These are phyloP conservation scores for Ustanciosporium gigantosporum DNA, from an alignment of 1,284 basidiomycete species.

Conservation along the genomic window DNA sequence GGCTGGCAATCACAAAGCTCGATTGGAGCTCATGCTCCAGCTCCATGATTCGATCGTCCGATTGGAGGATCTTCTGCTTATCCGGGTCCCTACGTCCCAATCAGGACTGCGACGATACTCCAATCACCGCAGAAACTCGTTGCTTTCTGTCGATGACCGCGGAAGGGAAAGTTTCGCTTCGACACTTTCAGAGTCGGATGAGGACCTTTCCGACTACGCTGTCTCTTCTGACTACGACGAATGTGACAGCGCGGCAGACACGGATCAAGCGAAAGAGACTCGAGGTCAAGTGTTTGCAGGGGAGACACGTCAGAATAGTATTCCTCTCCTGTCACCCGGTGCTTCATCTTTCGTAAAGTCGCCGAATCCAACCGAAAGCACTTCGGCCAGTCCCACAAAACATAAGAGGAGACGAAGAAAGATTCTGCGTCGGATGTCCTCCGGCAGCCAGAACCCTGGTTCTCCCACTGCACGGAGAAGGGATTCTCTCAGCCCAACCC, in stretches of 20 bases:
- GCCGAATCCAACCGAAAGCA: too few species aligned
- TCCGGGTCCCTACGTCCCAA: slow-evolving; percentile 61
- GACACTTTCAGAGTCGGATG: slow-evolving; percentile 11
- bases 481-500: background rate
- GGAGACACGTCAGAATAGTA: too few species aligned
- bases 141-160: too few species aligned
- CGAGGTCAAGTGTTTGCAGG: too few species aligned
- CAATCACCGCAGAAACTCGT: slow-evolving; percentile 4
- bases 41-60: slow-evolving; percentile 83
- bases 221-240: slow-evolving; percentile 32
- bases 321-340: too few species aligned
- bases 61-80: slow-evolving; percentile 77
- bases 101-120: too few species aligned
- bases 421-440: background rate
- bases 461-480: too few species aligned
- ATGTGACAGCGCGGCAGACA: slow-evolving; percentile 9
- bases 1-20: slow-evolving; percentile 66
- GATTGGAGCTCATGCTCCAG: slow-evolving; percentile 80
- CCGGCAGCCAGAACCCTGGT: background rate
- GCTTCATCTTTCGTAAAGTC: too few species aligned
- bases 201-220: slow-evolving; percentile 17
- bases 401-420: background rate
- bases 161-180: too few species aligned
- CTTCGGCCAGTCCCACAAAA: too few species aligned
- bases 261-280: too few species aligned